Percentiles rank a stretch among this genome's conserved stretches.
Evolutionary conservation across 805 yeast genomes (phyloP).

Genomic region (Metschnikowia henanensis): DNA sequence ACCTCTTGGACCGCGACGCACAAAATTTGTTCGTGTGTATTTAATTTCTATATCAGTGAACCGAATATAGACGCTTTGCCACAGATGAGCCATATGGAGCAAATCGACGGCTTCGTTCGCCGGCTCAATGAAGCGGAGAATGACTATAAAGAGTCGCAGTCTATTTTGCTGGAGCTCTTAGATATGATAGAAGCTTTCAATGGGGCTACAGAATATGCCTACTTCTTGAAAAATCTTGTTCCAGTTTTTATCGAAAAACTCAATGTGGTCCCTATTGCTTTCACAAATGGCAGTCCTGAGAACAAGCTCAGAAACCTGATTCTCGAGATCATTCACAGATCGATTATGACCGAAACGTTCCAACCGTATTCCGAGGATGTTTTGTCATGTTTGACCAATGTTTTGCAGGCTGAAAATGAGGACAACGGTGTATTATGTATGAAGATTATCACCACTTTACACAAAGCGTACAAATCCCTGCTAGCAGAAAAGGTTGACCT

Average conservation of each 20-base stretch:
- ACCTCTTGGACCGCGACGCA: slow-evolving; percentile 9
- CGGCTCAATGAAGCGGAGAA: slow-evolving; percentile 54
- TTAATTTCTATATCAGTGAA: not conserved
- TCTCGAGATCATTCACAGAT: slow-evolving; percentile 76
- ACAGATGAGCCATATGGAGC: slow-evolving; percentile 48
- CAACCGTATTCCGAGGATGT: slow-evolving; percentile 66
- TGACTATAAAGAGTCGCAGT: slow-evolving; percentile 61
- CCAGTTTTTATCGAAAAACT: slow-evolving; percentile 69
- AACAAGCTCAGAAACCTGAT: slow-evolving; percentile 75
- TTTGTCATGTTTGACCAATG: slow-evolving; percentile 55
- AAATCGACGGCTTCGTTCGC: slow-evolving; percentile 66
- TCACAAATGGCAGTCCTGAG: slow-evolving; percentile 63
- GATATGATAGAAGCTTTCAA: slow-evolving; percentile 86
- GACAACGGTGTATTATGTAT: slow-evolving; percentile 92
- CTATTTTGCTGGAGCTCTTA: slow-evolving; percentile 76
- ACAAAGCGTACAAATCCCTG: slow-evolving; percentile 74
- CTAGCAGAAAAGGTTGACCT: slow-evolving; percentile 72
- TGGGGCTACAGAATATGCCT: slow-evolving; percentile 78
- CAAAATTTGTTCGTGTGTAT: slow-evolving; percentile 6
- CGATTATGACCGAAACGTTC: slow-evolving; percentile 80
- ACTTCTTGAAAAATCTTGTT: slow-evolving; percentile 64
- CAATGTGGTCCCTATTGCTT: slow-evolving; percentile 70
- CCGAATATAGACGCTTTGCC: not conserved
- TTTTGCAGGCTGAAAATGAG: slow-evolving; percentile 81
- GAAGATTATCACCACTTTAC: slow-evolving; percentile 82